Base-by-base conservation (phyloP, 768 basidiomycete genomes). In the Paxillus rubicundulus region DNA sequence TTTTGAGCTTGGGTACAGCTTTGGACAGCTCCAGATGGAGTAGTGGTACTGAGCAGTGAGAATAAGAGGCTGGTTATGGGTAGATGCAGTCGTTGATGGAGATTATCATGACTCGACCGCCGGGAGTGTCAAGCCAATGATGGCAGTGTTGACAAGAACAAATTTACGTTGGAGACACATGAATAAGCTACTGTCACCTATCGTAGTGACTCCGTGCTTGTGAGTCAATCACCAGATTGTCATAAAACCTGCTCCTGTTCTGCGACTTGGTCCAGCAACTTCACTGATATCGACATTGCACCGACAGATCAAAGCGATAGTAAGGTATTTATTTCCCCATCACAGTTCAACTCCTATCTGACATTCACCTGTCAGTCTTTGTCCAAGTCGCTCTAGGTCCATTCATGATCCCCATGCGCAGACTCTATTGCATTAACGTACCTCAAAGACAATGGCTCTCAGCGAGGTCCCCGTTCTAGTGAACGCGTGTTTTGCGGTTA, bases 401-500 rank as follows among this genome's bases (percentile, higher is more conserved):
- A 50, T 37, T 49, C 28, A 47, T 46, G 56, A 51, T 45, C 14
- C 47, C 48, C 42, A 38, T 52, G 48, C 61, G 45, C 55, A 50
- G 58, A 58, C 69, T 70, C 57, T 67, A 67, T 70, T 71, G 67
- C 59, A 61, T 61, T 65, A 65, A 69, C 63, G 56, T 62, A 67
- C 62, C 54, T 54, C 55, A 53, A 56, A 50, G 57, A 56, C 50
- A 55, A 72, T 72, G 69, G 57, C 57, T 45, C 44, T 46, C 28
- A 47, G 51, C 44, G 52, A 62, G 45, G 33, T 34, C 45, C 44
- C 64, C 59, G 58, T 68, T 58, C 82, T 77, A 50, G 76, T 74
- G 56, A 72, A 86, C 63, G 60, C 68, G 53, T 89, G 87, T 72
- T 78, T 68, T 64, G 58, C 68, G 55, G 82, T 84, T 52, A 74